Base-by-base conservation (phyloP, 257 asterid species). In the Forsythia viridissima region DNA sequence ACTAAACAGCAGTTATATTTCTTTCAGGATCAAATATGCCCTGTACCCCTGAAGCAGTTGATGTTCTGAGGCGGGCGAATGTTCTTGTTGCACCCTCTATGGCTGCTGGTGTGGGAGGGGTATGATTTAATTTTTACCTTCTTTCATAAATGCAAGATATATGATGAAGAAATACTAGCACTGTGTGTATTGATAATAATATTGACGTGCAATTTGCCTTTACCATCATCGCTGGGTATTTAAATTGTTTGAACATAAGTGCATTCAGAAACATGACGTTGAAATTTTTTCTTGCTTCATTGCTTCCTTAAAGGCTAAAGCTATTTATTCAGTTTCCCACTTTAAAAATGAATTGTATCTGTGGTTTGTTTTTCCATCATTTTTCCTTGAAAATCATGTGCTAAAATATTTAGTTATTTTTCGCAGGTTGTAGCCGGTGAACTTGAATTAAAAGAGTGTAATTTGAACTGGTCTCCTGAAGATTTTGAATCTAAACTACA, bases 81-180 rank as follows among this genome's bases (percentile, higher is more conserved):
- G 91, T 95, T 79, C 85, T 92, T 44, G 92, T 93, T 75, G 98
- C 99, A 77, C 97, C 99, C 70, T 92, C 98, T 68, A 89, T 93
- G 90, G 97, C 98, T 83, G 94, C 97, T 77, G 99, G 98, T 73
- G 98, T 93, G 73, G 99, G 97, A 82, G 99, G 99, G 97, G 99
- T 95, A 93, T 42, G 87, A 46, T 41, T 6, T 12, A 36, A 59
- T 70, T 79, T 66, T 72, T 61, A 37, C 57, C 13, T n/a, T 75
- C 59, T 59, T 75, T 69, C 21, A 15, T 46, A 15, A 59, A 20
- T 79, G 69, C 76, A 16, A 72, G 73, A 81, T 36, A 76, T 20
- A 4, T 16, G 67, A n/a, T 18, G 21, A 57, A 59, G 67, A 59
- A 59, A 59, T 59, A 59, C 34, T 20, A 20, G 10, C 67, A n/a